phyloP scores from a whole-genome alignment of 2,329 filamentous ascomycete species.

The Emergomyces africanus region DNA sequence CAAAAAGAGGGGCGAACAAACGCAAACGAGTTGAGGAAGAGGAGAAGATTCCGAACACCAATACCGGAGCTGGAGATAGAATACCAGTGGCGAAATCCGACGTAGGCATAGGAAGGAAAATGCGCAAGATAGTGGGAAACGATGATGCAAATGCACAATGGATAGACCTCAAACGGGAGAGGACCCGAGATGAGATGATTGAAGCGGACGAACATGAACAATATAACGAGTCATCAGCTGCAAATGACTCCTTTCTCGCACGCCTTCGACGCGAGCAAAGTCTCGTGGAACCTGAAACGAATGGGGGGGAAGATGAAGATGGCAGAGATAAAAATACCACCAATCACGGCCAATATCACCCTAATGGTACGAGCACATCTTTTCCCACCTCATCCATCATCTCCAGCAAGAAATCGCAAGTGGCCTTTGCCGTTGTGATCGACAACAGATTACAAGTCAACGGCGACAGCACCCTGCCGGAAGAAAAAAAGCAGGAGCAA shows the following conservation, averaged over 20 bases:
- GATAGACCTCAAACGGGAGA: slow-evolving; percentile 19
- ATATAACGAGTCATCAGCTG: slow-evolving; percentile 20
- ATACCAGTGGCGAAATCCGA: slow-evolving; percentile 34
- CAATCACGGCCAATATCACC: slow-evolving; percentile 1
- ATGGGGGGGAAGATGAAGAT: slow-evolving; percentile 9
- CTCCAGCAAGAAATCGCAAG: slow-evolving; percentile 6
- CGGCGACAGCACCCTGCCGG: not conserved
- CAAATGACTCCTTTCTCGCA: slow-evolving; percentile 21
- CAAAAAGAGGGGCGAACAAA: slow-evolving; percentile 19
- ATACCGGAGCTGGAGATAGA: slow-evolving; percentile 44
- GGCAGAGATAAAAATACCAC: slow-evolving; percentile 3
- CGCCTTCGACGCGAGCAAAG: slow-evolving; percentile 18
- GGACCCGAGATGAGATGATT: slow-evolving; percentile 14
- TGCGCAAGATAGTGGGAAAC: slow-evolving; percentile 35
- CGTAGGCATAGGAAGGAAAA: slow-evolving; percentile 34
- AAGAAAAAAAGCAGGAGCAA: not conserved
- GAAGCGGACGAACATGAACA: slow-evolving; percentile 23
- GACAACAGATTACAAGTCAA: slow-evolving; percentile 8
- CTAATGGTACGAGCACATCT: slow-evolving; percentile 6
- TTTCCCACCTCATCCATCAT: slow-evolving; percentile 9
- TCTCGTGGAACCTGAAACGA: not conserved
- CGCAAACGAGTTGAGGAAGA: slow-evolving; percentile 29
- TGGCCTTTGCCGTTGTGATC: slow-evolving; percentile 10
- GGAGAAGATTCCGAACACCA: slow-evolving; percentile 33
- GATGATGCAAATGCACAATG: slow-evolving; percentile 24